A percentile compares a stretch with the other conserved stretches of the same genome.
These are phyloP conservation scores for Dalbergia oliveri DNA, from an alignment of 306 rosid species.

Conservation along the genomic window DNA sequence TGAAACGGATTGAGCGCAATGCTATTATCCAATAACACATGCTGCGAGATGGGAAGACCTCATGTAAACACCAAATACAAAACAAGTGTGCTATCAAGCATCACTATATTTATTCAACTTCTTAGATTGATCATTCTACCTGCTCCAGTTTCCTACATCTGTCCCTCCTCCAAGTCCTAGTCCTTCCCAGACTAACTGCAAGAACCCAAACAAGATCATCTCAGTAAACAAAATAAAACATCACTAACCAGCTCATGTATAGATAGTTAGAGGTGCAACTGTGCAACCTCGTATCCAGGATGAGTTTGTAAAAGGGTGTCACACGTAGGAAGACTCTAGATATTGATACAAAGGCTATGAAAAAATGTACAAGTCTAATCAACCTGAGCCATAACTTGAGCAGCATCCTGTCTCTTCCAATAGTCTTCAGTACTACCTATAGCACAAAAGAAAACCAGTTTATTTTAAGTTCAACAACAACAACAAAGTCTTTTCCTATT, in stretches of 20 bases:
- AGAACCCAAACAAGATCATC: constrained; percentile 38
- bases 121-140: constrained; percentile 56
- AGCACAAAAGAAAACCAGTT: constrained; percentile 39
- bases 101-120: background rate
- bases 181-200: constrained; percentile 93
- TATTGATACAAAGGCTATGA: constrained; percentile 35
- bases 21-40: background rate
- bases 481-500: background rate
- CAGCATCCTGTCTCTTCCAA: constrained; percentile 98
- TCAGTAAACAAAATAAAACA: constrained; percentile 32
- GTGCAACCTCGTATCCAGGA: background rate
- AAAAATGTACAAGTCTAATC: constrained; percentile 37
- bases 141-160: constrained; percentile 86
- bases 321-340: constrained; percentile 23
- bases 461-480: constrained; percentile 11
- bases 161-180: constrained; percentile 93
- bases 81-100: constrained; percentile 23
- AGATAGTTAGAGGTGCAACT: constrained; percentile 6
- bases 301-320: constrained; percentile 1
- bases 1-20: constrained; percentile 22
- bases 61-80: constrained; percentile 9
- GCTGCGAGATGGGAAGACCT: background rate
- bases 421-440: constrained; percentile 97
- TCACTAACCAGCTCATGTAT: background rate
- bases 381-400: constrained; percentile 86